Base-by-base conservation (phyloP, 73 alveolate genomes). In the Uronychia setigera region DNA sequence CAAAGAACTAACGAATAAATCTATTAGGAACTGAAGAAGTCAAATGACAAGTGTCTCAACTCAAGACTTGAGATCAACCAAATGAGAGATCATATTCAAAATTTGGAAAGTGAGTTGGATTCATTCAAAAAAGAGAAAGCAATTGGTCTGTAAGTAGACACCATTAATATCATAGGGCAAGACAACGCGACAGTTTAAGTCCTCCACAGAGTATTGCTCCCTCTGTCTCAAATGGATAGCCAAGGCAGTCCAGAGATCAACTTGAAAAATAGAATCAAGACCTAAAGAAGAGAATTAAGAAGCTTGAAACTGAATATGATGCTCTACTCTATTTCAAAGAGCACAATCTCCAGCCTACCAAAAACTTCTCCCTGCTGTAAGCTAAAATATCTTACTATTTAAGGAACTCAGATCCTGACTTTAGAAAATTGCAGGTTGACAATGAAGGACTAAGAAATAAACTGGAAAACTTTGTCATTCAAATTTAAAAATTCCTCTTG, bases 31-130 rank as follows among this genome's bases (percentile, higher is more conserved):
- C 91, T 90, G 35, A 90, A 91, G 58, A 76, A 58, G 33, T 90
- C 95, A 32, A 90, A 84, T 90, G 95, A 90, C 29, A 90, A 90
- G 74, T 79, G 58, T 59, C 59, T 90, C 0, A 90, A 80, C 60
- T 34, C 32, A 34, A 31, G 91, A 46, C 87, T 90, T 0, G 95
- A 90, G 57, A 79, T 82, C 74, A 90, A 80, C 33, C 80, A 85
- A 77, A 83, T 90, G 1, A 90, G 78, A 83, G 95, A 90, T 32
- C 88, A 90, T 74, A 74, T 83, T 33, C 74, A 90, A 28, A 74
- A 59, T 75, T 81, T 90, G 14, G 32, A 60, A 32, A 79, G 26
- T 29, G 78, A 74, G 1, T 78, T 89, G 0, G 86, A 85, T 31
- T 80, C 32, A 0, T 32, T 32, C 29, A 60, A 82, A 33, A 67